Percentiles rank a stretch among this genome's conserved stretches.
Conservation (phyloP, 2,329 filamentous ascomycete species). For the Pestalotiopsis sp. region DNA sequence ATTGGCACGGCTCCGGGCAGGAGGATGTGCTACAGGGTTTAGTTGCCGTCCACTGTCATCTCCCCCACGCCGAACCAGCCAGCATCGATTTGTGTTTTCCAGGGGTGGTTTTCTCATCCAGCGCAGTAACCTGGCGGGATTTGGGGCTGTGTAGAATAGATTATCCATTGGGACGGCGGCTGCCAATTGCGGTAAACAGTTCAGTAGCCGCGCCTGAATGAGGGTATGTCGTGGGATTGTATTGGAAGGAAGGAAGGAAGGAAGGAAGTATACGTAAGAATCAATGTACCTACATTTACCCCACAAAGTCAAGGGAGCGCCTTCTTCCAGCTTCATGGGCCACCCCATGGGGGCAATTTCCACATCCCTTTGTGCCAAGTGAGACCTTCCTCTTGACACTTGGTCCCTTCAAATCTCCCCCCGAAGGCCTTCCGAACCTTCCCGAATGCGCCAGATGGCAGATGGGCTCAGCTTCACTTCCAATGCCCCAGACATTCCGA, state of each 20-base stretch:
- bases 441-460: too few relatives aligned
- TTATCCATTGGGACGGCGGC: background rate
- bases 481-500: too few relatives aligned
- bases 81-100: background rate
- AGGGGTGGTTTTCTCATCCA: background rate
- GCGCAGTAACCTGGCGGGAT: background rate
- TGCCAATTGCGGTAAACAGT: background rate
- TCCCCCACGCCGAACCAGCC: slow-evolving; percentile 5
- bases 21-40: slow-evolving; percentile 10
- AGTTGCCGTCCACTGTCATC: background rate
- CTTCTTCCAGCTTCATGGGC: background rate
- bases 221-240: background rate
- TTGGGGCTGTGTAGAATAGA: background rate
- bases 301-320: background rate
- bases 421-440: too few relatives aligned
- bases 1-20: slow-evolving; percentile 3
- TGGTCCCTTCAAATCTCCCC: too few relatives aligned
- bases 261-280: background rate
- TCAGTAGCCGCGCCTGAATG: background rate
- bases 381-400: too few relatives aligned
- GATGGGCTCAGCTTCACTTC: too few relatives aligned
- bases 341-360: background rate
- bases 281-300: background rate
- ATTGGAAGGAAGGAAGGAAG: too few relatives aligned
- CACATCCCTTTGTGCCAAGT: background rate